Evolutionary conservation across 352 stramenopile genomes (phyloP).

Genomic region (Globisporangium abappressorium): DNA sequence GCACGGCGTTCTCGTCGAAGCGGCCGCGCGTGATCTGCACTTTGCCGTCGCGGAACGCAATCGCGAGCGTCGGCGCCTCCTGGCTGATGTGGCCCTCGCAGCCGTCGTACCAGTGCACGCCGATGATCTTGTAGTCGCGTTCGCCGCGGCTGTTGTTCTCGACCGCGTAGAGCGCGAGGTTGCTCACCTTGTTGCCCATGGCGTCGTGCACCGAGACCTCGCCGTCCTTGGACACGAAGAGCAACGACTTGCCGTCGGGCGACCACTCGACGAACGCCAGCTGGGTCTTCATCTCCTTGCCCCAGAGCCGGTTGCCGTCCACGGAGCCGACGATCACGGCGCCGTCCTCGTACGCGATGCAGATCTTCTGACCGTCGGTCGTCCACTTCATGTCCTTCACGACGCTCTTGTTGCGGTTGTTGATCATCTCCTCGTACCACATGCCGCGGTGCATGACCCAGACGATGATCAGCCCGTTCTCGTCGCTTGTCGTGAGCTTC

Average conservation of each 20-base stretch:
- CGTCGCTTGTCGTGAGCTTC: conserved; percentile 94
- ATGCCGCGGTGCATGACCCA: conserved; percentile 93
- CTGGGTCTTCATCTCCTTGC: conserved; percentile 91
- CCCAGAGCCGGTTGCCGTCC: conserved; percentile 93
- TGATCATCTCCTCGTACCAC: conserved; percentile 97
- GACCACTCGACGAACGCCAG: conserved; percentile 94
- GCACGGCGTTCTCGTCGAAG: conserved; percentile 80
- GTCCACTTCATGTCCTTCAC: conserved; percentile 95
- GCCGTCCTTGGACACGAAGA: conserved; percentile 87
- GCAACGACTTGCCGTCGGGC: conserved; percentile 84
- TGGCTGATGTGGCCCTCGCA: conserved; percentile 86
- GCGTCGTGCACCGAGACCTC: conserved; percentile 86
- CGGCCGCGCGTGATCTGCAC: conserved; percentile 90
- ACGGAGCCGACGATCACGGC: conserved; percentile 94
- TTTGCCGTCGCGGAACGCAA: conserved; percentile 89
- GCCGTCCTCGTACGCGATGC: conserved; percentile 94
- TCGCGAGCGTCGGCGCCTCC: conserved; percentile 87
- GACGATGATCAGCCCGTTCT: conserved; percentile 95
- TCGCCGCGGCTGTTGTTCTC: conserved; percentile 38
- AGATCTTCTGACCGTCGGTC: conserved; percentile 93
- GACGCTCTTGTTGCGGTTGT: conserved; percentile 94
- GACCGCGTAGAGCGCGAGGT: conserved; percentile 76
- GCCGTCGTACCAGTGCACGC: conserved; percentile 83
- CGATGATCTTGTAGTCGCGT: conserved; percentile 74
- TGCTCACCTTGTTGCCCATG: conserved; percentile 85